Conservation (phyloP, 805 yeast genomes). For the Lachancea mirantina region DNA sequence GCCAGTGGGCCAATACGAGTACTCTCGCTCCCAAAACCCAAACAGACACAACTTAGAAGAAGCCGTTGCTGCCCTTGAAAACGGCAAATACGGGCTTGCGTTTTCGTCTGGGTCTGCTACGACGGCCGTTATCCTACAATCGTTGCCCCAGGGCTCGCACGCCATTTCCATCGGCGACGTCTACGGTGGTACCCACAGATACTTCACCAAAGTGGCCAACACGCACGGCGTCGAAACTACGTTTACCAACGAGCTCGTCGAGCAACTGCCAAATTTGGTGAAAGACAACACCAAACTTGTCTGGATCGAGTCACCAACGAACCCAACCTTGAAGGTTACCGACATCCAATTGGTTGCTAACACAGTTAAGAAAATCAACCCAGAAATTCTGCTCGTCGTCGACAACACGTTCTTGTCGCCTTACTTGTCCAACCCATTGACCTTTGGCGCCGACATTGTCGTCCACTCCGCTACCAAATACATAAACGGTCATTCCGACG, state of each 20-base stretch:
- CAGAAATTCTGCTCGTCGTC: constrained; percentile 57
- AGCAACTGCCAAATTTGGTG: constrained; percentile 50
- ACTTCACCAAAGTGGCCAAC: constrained; percentile 77
- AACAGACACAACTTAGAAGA: constrained; percentile 75
- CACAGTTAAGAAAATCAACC: constrained; percentile 46
- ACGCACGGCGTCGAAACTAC: constrained; percentile 67
- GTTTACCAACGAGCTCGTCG: constrained; percentile 57
- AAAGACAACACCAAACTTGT: constrained; percentile 62
- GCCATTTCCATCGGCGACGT: constrained; percentile 78
- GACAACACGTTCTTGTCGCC: constrained; percentile 89
- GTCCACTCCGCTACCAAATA: constrained; percentile 87
- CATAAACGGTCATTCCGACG: constrained; percentile 89
- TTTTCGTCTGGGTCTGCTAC: constrained; percentile 83
- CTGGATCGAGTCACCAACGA: constrained; percentile 86
- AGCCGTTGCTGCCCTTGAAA: constrained; percentile 73
- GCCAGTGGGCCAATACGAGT: constrained; percentile 75
- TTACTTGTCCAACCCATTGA: constrained; percentile 77
- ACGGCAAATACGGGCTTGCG: constrained; percentile 68
- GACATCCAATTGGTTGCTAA: constrained; percentile 59
- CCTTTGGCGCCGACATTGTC: constrained; percentile 78
- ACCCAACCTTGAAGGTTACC: constrained; percentile 77
- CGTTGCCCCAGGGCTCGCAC: constrained; percentile 64
- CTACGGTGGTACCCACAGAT: constrained; percentile 88
- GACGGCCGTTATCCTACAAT: constrained; percentile 69
- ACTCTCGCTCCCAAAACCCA: constrained; percentile 81